Evolutionary conservation across 139 green algal genomes (phyloP).

Genomic region (Volvox reticuliferus): DNA sequence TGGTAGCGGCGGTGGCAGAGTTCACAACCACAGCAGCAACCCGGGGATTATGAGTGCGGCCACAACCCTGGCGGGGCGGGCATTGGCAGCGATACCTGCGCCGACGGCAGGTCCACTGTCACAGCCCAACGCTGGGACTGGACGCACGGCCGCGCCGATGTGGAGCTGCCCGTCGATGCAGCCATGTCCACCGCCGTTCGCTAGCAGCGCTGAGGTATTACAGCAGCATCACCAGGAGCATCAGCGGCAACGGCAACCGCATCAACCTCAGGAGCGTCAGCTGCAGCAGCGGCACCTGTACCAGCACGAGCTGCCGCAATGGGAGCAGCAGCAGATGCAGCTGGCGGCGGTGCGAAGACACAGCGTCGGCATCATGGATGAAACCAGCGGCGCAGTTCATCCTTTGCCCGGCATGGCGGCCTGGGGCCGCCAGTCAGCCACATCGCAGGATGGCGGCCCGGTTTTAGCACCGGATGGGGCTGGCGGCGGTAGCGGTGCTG

Average conservation of each 20-base stretch:
- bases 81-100: neutral
- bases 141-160: too few species aligned
- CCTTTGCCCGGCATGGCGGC: neutral
- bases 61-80: neutral
- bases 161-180: neutral
- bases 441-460: neutral
- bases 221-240: neutral
- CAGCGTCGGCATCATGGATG: conserved; percentile 3
- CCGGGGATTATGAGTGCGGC: neutral
- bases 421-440: neutral
- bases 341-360: neutral
- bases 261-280: neutral
- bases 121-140: neutral
- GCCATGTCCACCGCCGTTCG: too few species aligned
- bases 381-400: conserved; percentile 5
- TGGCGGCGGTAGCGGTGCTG: neutral
- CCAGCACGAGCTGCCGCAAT: neutral
- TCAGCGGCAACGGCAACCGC: neutral
- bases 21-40: neutral
- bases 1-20: neutral
- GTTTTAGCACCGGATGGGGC: neutral
- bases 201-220: neutral
- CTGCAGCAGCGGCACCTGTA: neutral
- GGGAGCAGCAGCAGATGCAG: neutral
- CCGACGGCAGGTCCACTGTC: neutral